Evolutionary conservation across 441 rosid species (phyloP).

Genomic region (Mallotus japonicus): DNA sequence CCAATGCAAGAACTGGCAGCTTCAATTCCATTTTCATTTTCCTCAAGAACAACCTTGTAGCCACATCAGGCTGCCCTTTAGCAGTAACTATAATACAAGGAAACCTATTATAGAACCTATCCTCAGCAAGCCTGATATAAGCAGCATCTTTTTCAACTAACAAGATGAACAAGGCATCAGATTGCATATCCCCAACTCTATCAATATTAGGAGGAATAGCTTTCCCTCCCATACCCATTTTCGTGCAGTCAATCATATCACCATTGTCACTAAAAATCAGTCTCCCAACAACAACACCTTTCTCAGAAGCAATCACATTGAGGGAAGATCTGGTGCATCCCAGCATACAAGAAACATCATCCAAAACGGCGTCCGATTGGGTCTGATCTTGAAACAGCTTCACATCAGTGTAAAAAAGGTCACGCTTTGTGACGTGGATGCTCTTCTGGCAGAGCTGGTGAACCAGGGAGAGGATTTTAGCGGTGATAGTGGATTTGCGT

Average conservation of each 20-base stretch:
- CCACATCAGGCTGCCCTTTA: conserved; percentile 96
- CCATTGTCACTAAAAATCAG: conserved; percentile 93
- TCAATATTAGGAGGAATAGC: conserved; percentile 95
- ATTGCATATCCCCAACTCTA: conserved; percentile 90
- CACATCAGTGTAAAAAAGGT: conserved; percentile 94
- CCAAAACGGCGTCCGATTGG: conserved; percentile 78
- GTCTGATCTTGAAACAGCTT: conserved; percentile 97
- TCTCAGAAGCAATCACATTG: conserved; percentile 86
- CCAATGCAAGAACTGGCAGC: conserved; percentile 90
- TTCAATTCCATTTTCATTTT: conserved; percentile 93
- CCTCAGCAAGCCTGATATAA: conserved; percentile 87
- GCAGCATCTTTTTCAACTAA: conserved; percentile 96
- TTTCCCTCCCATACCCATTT: conserved; percentile 98
- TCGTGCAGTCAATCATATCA: conserved; percentile 93
- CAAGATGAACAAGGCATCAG: conserved; percentile 82
- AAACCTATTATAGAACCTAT: conserved; percentile 88
- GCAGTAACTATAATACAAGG: conserved; percentile 94
- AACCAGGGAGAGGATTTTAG: conserved; percentile 74
- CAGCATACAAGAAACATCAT: conserved; percentile 90
- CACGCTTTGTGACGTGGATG: conserved; percentile 96
- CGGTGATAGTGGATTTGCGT: conserved; percentile 83
- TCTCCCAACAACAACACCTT: conserved; percentile 93
- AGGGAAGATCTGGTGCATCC: conserved; percentile 92
- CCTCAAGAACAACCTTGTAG: conserved; percentile 86
- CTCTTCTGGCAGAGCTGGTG: conserved; percentile 77